Evolutionary conservation across 768 basidiomycete genomes (phyloP).

Genomic region (Tricholoma hemisulphureum): DNA sequence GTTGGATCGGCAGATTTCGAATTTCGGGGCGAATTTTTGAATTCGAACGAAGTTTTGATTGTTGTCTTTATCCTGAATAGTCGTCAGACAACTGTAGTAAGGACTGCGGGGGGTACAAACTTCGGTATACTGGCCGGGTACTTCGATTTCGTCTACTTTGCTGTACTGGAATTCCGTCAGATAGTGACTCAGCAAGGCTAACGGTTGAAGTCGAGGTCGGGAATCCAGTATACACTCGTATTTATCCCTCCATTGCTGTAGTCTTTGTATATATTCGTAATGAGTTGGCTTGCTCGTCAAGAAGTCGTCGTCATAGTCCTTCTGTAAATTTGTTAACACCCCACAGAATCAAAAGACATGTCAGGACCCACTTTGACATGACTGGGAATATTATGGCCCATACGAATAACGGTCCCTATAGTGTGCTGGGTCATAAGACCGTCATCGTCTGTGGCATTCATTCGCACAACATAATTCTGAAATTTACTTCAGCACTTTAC

Average conservation of each 20-base stretch:
- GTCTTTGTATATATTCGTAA: slow-evolving; percentile 82
- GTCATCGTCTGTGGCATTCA: slow-evolving; percentile 66
- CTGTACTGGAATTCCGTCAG: slow-evolving; percentile 96
- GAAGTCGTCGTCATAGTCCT: slow-evolving; percentile 91
- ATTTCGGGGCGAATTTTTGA: slow-evolving; percentile 84
- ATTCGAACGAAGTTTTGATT: slow-evolving; percentile 90
- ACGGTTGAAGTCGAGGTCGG: slow-evolving; percentile 76
- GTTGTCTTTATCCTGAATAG: slow-evolving; percentile 83
- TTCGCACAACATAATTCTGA: slow-evolving; percentile 70
- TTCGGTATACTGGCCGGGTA: slow-evolving; percentile 99
- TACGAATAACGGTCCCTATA: slow-evolving; percentile 53
- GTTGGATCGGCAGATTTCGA: slow-evolving; percentile 85
- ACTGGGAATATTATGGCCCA: slow-evolving; percentile 58
- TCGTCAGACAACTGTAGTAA: not conserved
- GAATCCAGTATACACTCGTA: slow-evolving; percentile 84
- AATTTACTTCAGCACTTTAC: not conserved
- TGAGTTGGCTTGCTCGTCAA: slow-evolving; percentile 73
- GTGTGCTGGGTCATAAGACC: slow-evolving; percentile 58
- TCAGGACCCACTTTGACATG: slow-evolving; percentile 51
- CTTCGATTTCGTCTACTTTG: slow-evolving; percentile 96
- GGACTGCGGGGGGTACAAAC: slow-evolving; percentile 35
- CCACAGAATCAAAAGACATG: slow-evolving; percentile 3
- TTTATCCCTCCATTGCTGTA: slow-evolving; percentile 92
- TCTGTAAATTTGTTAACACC: slow-evolving; percentile 40
- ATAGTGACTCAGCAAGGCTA: slow-evolving; percentile 88